These are phyloP conservation scores for Metarhizium sp. DNA, from an alignment of 2,329 filamentous ascomycete genomes.

Conservation along the genomic window DNA sequence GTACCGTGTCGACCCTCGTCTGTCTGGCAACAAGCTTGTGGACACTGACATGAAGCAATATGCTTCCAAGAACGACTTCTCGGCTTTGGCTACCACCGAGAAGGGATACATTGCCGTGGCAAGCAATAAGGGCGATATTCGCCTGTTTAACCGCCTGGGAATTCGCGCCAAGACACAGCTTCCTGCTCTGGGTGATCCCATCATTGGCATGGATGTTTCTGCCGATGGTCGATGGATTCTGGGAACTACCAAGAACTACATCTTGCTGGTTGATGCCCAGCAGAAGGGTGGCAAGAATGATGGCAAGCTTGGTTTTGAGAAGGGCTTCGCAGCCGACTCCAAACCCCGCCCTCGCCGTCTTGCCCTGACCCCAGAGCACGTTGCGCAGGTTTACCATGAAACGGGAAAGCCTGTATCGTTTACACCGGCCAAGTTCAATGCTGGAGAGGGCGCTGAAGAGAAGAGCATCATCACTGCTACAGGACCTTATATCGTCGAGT, in stretches of 20 bases:
- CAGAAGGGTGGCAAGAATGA: constrained; percentile 94
- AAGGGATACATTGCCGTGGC: constrained; percentile 96
- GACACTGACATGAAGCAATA: constrained; percentile 94
- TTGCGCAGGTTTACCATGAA: constrained; percentile 96
- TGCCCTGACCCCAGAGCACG: constrained; percentile 79
- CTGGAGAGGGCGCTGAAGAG: constrained; percentile 69
- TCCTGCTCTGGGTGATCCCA: constrained; percentile 87
- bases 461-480: constrained; percentile 96
- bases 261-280: constrained; percentile 83
- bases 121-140: constrained; percentile 95
- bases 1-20: constrained; percentile 85
- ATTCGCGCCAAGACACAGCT: constrained; percentile 98
- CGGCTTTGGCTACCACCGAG: constrained; percentile 84
- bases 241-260: constrained; percentile 87
- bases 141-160: constrained; percentile 89
- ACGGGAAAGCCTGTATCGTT: constrained; percentile 81
- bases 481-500: constrained; percentile 92
- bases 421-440: constrained; percentile 90
- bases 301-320: constrained; percentile 96
- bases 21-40: constrained; percentile 85
- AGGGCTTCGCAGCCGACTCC: constrained; percentile 79
- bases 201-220: constrained; percentile 89
- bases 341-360: constrained; percentile 92
- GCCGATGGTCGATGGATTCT: constrained; percentile 94
- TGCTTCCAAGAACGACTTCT: constrained; percentile 94